Evolutionary conservation across 441 rosid species (phyloP).

Genomic region (Breynia disticha): DNA sequence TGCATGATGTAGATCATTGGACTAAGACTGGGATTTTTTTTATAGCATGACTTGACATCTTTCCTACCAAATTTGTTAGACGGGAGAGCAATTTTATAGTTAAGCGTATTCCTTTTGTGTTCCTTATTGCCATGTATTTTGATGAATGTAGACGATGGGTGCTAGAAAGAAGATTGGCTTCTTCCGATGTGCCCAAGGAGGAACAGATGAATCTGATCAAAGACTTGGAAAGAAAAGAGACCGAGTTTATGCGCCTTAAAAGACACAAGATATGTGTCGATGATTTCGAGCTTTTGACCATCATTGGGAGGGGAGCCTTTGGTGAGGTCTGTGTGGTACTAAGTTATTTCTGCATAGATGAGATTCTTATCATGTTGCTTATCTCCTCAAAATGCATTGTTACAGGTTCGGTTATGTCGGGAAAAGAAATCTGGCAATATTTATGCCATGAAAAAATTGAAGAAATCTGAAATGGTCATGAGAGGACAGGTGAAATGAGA

Average conservation of each 20-base stretch:
- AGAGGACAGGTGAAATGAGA: slow-evolving; percentile 76
- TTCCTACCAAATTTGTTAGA: not conserved
- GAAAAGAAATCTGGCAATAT: slow-evolving; percentile 96
- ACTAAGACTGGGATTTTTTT: slow-evolving; percentile 1
- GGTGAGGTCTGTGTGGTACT: slow-evolving; percentile 58
- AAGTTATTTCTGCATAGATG: slow-evolving; percentile 2
- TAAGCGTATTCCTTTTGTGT: not conserved
- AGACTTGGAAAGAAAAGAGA: slow-evolving; percentile 90
- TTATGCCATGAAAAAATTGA: slow-evolving; percentile 96
- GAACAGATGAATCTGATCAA: slow-evolving; percentile 78
- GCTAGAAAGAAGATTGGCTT: slow-evolving; percentile 75
- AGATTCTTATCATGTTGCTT: slow-evolving; percentile 7
- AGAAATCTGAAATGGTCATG: slow-evolving; percentile 95
- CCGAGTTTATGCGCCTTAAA: slow-evolving; percentile 89
- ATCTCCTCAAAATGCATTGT: slow-evolving; percentile 24
- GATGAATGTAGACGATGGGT: slow-evolving; percentile 67
- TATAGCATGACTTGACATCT: not conserved
- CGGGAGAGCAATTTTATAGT: slow-evolving; percentile 5
- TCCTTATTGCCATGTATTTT: slow-evolving; percentile 15
- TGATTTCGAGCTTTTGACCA: slow-evolving; percentile 86
- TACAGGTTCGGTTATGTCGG: slow-evolving; percentile 63
- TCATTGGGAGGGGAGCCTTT: slow-evolving; percentile 93
- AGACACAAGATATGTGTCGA: slow-evolving; percentile 86
- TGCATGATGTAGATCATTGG: no score
- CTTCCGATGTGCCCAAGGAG: slow-evolving; percentile 82